A percentile compares a stretch with the other conserved stretches of the same genome.
Conservation (phyloP, 1,284 basidiomycete species). For the Lignosus rhinocerotis region DNA sequence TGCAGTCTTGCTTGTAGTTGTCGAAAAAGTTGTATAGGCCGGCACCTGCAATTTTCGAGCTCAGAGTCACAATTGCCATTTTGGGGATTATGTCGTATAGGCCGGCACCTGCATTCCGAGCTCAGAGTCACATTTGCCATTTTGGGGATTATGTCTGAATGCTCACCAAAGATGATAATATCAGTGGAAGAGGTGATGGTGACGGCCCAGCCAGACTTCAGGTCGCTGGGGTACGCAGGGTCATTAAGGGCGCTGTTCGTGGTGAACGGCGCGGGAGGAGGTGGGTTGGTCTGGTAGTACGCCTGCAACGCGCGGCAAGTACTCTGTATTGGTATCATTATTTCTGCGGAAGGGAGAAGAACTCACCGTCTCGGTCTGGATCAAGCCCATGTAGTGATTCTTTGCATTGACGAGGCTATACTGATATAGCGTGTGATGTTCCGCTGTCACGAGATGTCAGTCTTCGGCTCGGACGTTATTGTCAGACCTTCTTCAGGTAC, state of each 20-base stretch:
- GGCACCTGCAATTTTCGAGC: slow-evolving; percentile 42
- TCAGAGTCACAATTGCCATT: neutral
- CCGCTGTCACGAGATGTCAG: slow-evolving; percentile 31
- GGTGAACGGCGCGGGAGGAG: slow-evolving; percentile 51
- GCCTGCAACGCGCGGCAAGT: slow-evolving; percentile 31
- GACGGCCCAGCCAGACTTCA: slow-evolving; percentile 58
- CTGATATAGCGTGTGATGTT: slow-evolving; percentile 71
- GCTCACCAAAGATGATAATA: slow-evolving; percentile 61
- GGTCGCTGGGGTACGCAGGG: slow-evolving; percentile 43
- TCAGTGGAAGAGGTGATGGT: slow-evolving; percentile 52
- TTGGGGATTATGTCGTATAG: slow-evolving; percentile 42
- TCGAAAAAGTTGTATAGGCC: slow-evolving; percentile 73
- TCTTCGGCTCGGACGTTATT: neutral
- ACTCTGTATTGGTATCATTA: neutral
- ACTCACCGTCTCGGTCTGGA: slow-evolving; percentile 68
- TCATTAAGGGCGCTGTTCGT: slow-evolving; percentile 51
- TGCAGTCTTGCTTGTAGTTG: slow-evolving; percentile 40
- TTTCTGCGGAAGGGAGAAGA: neutral
- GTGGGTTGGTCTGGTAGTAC: slow-evolving; percentile 62
- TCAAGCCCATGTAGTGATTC: slow-evolving; percentile 71
- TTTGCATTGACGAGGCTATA: slow-evolving; percentile 62
- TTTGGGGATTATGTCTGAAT: neutral
- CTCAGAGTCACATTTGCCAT: neutral
- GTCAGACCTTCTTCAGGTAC: neutral
- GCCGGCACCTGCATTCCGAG: slow-evolving; percentile 50